Conservation (phyloP, 2,329 filamentous ascomycete species). For the Fusarium pseudoanthophilum region DNA sequence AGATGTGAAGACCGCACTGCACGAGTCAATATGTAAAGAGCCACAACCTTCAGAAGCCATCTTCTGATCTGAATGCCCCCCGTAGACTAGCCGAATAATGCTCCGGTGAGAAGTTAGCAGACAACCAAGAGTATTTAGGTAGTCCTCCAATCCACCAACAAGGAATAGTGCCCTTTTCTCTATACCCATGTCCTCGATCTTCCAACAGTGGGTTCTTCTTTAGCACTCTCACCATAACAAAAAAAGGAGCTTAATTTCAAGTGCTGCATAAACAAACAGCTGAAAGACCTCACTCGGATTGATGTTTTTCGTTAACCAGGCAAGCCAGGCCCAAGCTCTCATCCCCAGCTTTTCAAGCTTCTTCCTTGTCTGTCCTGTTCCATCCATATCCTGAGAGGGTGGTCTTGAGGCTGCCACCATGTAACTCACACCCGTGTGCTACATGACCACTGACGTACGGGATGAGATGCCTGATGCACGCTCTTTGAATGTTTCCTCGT, state of each 20-base stretch:
- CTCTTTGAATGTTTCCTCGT: constrained; percentile 26
- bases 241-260: constrained; percentile 18
- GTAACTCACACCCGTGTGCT: constrained; percentile 14
- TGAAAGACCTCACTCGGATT: constrained; percentile 5
- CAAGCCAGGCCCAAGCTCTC: constrained; percentile 20
- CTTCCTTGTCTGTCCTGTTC: constrained; percentile 10
- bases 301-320: background rate
- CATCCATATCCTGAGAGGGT: background rate
- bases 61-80: background rate
- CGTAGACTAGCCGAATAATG: background rate
- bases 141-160: constrained; percentile 19
- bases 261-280: constrained; percentile 9
- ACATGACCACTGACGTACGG: constrained; percentile 30
- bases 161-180: constrained; percentile 20
- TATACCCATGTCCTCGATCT: constrained; percentile 27
- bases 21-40: background rate
- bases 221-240: constrained; percentile 8
- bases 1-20: background rate
- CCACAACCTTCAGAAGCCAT: background rate
- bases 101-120: background rate
- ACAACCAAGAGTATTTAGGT: background rate
- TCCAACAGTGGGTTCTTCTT: constrained; percentile 14
- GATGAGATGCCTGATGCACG: constrained; percentile 26
- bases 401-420: constrained; percentile 20
- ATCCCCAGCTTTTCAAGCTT: constrained; percentile 32